Base-by-base conservation (phyloP, 352 stramenopile genomes). In the Pilasporangium apinafurcum region DNA sequence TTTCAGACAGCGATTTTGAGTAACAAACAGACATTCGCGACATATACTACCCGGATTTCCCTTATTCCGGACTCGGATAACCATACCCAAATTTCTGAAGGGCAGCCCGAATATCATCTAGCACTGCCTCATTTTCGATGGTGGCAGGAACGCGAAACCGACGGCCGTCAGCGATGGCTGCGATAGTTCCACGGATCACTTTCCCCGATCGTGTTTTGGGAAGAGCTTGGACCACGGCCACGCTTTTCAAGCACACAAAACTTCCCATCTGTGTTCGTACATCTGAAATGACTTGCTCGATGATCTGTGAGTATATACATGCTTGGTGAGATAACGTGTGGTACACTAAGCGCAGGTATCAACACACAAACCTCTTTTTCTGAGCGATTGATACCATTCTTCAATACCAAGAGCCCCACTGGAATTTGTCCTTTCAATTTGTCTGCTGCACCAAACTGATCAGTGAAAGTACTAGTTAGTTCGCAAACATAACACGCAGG, bases 1-100 rank as follows among this genome's bases (percentile, higher is more conserved):
- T 90, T 16, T 75, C 67, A 0, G 77, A 89, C 30, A 85, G 64
- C 40, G 73, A 85, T 39, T 89, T 86, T 37, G 66, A 80, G 24
- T 67, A 28, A 56, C 22, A 9, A 18, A 10, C 10, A 20, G 22
- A 22, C 18, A 29, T 37, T n/a, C n/a, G 32, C 32, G 17, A 9
- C 20, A 42, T 29, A 21, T 16, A 36, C 27, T 13, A 51, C 45
- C 39, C 24, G 0, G 25, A 47, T 46, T 46, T 48, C 62, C 47
- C 55, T 54, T 5, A 36, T 42, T 24, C 63, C 22, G 10, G 33
- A 39, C 14, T 56, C 35, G 48, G 41, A 25, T 66, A 44, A 2
- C 52, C 63, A 39, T 74, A 74, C 5, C 63, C 59, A 13, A 74
- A 40, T 25, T 48, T 34, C 38, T 70, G 42, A 5, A 74, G 48